A percentile compares a stretch with the other conserved stretches of the same genome.
Conservation (phyloP, 2,329 filamentous ascomycete genomes). For the Ascosphaera acerosa region DNA sequence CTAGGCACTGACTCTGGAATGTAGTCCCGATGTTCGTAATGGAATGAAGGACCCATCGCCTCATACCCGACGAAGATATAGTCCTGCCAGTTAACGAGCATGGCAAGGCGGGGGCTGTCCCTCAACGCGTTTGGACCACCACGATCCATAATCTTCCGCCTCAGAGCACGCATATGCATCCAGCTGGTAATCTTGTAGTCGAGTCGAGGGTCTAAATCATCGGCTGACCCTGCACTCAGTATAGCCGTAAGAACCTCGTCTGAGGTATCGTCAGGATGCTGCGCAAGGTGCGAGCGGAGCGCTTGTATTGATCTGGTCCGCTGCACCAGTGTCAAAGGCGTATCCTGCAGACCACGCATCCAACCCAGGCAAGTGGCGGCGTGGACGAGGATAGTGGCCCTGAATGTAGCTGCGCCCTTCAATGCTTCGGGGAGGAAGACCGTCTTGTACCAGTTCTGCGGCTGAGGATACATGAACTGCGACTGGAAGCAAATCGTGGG, state of each 20-base stretch:
- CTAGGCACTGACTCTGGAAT: slow-evolving; percentile 2
- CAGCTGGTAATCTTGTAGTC: slow-evolving; percentile 15
- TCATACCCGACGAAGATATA: slow-evolving; percentile 18
- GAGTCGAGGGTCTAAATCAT: slow-evolving; percentile 16
- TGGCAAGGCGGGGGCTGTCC: slow-evolving; percentile 13
- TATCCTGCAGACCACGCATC: slow-evolving; percentile 14
- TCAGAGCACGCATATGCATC: slow-evolving; percentile 17
- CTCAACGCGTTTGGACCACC: slow-evolving; percentile 15
- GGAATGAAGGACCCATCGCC: slow-evolving; percentile 12
- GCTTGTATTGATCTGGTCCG: slow-evolving; percentile 12
- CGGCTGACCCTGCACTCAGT: slow-evolving; percentile 16
- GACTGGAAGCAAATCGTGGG: slow-evolving; percentile 16
- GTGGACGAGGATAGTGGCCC: slow-evolving; percentile 16
- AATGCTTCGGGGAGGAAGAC: slow-evolving; percentile 18
- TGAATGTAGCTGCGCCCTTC: slow-evolving; percentile 15
- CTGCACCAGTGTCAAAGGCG: slow-evolving; percentile 10
- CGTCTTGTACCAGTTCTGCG: slow-evolving; percentile 16
- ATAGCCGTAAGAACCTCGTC: slow-evolving; percentile 17
- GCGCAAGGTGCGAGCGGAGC: slow-evolving; percentile 12
- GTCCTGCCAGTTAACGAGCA: slow-evolving; percentile 20
- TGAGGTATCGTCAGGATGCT: slow-evolving; percentile 12
- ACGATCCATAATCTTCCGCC: slow-evolving; percentile 15
- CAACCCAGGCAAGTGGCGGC: slow-evolving; percentile 16
- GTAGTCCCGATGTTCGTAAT: slow-evolving; percentile 10
- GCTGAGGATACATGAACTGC: slow-evolving; percentile 11